A percentile compares a stretch with the other conserved stretches of the same genome.
phyloP scores from a whole-genome alignment of 1,284 basidiomycete species.

The Pulchroboletus neoregius region DNA sequence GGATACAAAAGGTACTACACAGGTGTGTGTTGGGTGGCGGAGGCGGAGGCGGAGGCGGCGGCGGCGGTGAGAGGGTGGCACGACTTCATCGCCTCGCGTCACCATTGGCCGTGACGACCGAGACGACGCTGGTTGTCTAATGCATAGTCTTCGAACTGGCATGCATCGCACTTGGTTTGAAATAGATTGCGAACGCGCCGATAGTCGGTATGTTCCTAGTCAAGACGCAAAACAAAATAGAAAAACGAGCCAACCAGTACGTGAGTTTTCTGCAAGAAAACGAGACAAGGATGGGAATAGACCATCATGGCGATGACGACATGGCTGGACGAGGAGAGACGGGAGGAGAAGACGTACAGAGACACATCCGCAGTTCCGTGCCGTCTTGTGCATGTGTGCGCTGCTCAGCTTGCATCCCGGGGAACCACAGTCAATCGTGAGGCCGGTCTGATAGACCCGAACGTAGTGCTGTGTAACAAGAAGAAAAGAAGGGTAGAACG shows the following conservation, averaged over 20 bases:
- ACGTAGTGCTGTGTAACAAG: slow-evolving; percentile 50
- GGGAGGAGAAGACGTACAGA: slow-evolving; percentile 23
- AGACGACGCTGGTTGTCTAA: slow-evolving; percentile 28
- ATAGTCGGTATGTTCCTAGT: slow-evolving; percentile 39
- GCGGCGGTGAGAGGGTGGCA: background rate
- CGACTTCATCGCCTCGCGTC: slow-evolving; percentile 1
- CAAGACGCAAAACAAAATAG: background rate
- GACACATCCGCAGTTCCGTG: slow-evolving; percentile 36
- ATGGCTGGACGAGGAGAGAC: background rate
- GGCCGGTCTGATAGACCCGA: slow-evolving; percentile 45
- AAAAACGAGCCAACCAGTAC: background rate
- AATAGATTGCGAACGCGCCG: slow-evolving; percentile 46
- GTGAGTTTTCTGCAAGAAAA: background rate
- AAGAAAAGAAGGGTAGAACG: background rate
- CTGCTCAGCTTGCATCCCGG: slow-evolving; percentile 41
- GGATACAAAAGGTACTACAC: slow-evolving; percentile 6
- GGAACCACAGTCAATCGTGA: slow-evolving; percentile 40
- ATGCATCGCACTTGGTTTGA: slow-evolving; percentile 47
- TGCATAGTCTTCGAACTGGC: slow-evolving; percentile 34
- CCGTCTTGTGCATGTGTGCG: slow-evolving; percentile 44
- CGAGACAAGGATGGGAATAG: background rate
- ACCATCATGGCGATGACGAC: background rate
- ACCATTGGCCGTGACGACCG: slow-evolving; percentile 13
- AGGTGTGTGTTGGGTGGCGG: background rate
- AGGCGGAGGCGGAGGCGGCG: slow-evolving; percentile 7